A percentile compares a stretch with the other conserved stretches of the same genome.
Evolutionary conservation across 768 basidiomycete species (phyloP).

Genomic region (Rhizopogon vinicolor): DNA sequence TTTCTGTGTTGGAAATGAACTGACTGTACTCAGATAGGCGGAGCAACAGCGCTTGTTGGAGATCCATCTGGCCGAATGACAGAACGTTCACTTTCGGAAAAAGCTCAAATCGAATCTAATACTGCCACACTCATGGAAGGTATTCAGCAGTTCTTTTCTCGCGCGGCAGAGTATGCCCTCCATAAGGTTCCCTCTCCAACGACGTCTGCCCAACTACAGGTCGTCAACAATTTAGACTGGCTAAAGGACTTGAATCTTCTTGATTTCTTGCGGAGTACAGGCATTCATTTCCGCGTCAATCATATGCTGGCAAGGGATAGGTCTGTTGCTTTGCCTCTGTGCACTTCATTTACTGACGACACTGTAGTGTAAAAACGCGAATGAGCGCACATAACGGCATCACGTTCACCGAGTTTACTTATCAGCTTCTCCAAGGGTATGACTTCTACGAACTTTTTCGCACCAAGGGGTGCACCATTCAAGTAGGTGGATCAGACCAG

Average conservation of each 20-base stretch:
- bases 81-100: constrained; percentile 70
- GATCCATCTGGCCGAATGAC: constrained; percentile 89
- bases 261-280: constrained; percentile 80
- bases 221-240: constrained; percentile 78
- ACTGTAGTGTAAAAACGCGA: constrained; percentile 72
- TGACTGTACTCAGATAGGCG: constrained; percentile 70
- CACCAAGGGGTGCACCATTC: constrained; percentile 67
- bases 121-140: constrained; percentile 56
- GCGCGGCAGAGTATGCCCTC: constrained; percentile 58
- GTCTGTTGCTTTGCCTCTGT: constrained; percentile 34
- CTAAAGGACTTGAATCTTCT: constrained; percentile 66
- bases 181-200: constrained; percentile 20
- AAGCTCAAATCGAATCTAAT: constrained; percentile 59
- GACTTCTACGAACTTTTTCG: constrained; percentile 82
- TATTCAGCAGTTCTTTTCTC: constrained; percentile 68
- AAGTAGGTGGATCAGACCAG: constrained; percentile 96
- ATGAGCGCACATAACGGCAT: constrained; percentile 79
- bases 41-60: constrained; percentile 93
- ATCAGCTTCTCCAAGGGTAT: constrained; percentile 95
- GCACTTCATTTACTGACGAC: constrained; percentile 4
- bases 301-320: constrained; percentile 90
- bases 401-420: constrained; percentile 98
- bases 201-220: constrained; percentile 24
- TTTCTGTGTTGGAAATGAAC: not conserved
- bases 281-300: constrained; percentile 77